Percentiles rank a stretch among this genome's conserved stretches.
phyloP scores from a whole-genome alignment of 495 filamentous ascomycete genomes.

The Viridothelium virens region DNA sequence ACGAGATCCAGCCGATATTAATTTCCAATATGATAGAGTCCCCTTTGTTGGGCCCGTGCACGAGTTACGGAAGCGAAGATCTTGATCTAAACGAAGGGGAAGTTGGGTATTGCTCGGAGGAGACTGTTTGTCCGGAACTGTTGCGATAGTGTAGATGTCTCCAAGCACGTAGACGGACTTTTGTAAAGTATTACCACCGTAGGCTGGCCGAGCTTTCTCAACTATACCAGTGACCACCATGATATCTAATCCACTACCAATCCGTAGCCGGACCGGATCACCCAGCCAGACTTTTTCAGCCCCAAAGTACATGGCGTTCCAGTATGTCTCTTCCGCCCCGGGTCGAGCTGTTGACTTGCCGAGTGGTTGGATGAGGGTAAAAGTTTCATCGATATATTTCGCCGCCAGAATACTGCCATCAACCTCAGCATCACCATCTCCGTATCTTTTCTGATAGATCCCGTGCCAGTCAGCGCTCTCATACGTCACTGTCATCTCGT shows the following conservation, averaged over 20 bases:
- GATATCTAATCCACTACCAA: constrained; percentile 41
- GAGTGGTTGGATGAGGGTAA: constrained; percentile 45
- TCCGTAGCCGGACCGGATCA: constrained; percentile 46
- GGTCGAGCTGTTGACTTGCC: constrained; percentile 35
- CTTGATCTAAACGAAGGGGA: constrained; percentile 41
- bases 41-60: constrained; percentile 35
- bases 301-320: constrained; percentile 54
- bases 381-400: constrained; percentile 49
- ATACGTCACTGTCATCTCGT: constrained; percentile 33
- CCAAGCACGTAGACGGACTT: constrained; percentile 35
- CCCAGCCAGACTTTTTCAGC: constrained; percentile 57
- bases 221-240: constrained; percentile 43
- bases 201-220: constrained; percentile 28
- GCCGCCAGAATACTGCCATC: constrained; percentile 56
- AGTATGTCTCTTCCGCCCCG: constrained; percentile 37
- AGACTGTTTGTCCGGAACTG: constrained; percentile 30
- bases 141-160: constrained; percentile 43
- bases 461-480: constrained; percentile 48
- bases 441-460: constrained; percentile 36
- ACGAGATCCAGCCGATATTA: constrained; percentile 30
- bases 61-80: constrained; percentile 42
- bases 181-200: constrained; percentile 16
- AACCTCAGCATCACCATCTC: constrained; percentile 44
- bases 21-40: constrained; percentile 40
- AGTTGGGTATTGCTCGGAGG: constrained; percentile 31